Evolutionary conservation across 352 stramenopile genomes (phyloP).

Genomic region (Proteromonas lacertae): DNA sequence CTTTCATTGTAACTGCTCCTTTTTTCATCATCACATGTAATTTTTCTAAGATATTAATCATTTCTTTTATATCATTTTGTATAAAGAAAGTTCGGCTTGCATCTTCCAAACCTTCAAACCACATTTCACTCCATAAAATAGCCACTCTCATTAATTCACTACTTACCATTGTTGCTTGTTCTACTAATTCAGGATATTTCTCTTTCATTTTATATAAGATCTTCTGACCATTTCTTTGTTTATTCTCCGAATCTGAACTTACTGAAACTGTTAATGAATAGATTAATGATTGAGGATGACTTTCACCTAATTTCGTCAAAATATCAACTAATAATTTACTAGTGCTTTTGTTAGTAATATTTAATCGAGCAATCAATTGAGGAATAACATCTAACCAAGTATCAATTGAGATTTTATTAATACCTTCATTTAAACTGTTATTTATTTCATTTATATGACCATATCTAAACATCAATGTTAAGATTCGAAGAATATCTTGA

Average conservation of each 20-base stretch:
- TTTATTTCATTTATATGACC: slow-evolving; percentile 24
- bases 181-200: slow-evolving; percentile 63
- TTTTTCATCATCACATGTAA: slow-evolving; percentile 63
- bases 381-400: slow-evolving; percentile 92
- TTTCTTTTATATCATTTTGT: slow-evolving; percentile 72
- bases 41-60: slow-evolving; percentile 59
- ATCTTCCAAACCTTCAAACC: slow-evolving; percentile 87
- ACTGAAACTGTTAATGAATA: slow-evolving; percentile 84
- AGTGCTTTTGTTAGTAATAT: slow-evolving; percentile 7
- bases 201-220: slow-evolving; percentile 29
- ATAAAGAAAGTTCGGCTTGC: slow-evolving; percentile 75
- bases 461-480: slow-evolving; percentile 88
- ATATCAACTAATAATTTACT: slow-evolving; percentile 14
- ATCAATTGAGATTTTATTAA: slow-evolving; percentile 66
- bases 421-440: slow-evolving; percentile 23
- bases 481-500: slow-evolving; percentile 83
- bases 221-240: neutral
- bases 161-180: slow-evolving; percentile 64
- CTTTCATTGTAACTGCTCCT: slow-evolving; percentile 4
- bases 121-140: slow-evolving; percentile 93
- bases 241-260: slow-evolving; percentile 28
- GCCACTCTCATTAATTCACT: slow-evolving; percentile 81
- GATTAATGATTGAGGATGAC: slow-evolving; percentile 80
- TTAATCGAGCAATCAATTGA: slow-evolving; percentile 47
- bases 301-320: slow-evolving; percentile 23